Conservation (phyloP, 164 flowering plant species). For the Macadamia tetraphylla region DNA sequence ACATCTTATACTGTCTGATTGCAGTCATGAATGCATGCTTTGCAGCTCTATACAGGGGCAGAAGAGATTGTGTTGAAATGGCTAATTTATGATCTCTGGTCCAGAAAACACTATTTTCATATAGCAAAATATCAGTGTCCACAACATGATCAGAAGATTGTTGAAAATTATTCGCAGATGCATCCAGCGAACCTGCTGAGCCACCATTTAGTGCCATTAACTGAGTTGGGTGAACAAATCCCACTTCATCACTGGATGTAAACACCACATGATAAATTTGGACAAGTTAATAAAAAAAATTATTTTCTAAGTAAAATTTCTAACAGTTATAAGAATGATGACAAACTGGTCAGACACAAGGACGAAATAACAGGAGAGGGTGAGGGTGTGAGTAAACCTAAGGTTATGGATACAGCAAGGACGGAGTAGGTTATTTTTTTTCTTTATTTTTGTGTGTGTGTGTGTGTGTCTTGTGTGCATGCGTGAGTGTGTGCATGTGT, state of each 20-base stretch:
- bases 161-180: constrained; percentile 3
- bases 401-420: too few species aligned
- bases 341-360: too few species aligned
- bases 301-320: not conserved
- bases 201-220: constrained; percentile 42
- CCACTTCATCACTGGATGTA: constrained; percentile 73
- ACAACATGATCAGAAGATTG: constrained; percentile 11
- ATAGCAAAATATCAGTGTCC: constrained; percentile 3
- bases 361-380: too few species aligned
- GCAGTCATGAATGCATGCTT: constrained; percentile 50
- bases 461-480: too few species aligned
- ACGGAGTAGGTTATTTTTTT: too few species aligned
- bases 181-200: constrained; percentile 8
- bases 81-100: constrained; percentile 73
- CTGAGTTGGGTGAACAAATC: constrained; percentile 84
- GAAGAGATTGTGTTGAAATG: constrained; percentile 50
- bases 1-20: constrained; percentile 21
- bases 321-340: too few species aligned
- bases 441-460: too few species aligned
- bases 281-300: not conserved
- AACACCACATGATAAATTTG: constrained; percentile 1
- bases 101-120: constrained; percentile 48
- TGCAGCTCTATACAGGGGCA: constrained; percentile 55
- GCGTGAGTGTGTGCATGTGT: too few species aligned
- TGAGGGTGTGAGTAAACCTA: too few species aligned